These are phyloP conservation scores for Xylaria grammica DNA, from an alignment of 495 filamentous ascomycete genomes.

Conservation along the genomic window DNA sequence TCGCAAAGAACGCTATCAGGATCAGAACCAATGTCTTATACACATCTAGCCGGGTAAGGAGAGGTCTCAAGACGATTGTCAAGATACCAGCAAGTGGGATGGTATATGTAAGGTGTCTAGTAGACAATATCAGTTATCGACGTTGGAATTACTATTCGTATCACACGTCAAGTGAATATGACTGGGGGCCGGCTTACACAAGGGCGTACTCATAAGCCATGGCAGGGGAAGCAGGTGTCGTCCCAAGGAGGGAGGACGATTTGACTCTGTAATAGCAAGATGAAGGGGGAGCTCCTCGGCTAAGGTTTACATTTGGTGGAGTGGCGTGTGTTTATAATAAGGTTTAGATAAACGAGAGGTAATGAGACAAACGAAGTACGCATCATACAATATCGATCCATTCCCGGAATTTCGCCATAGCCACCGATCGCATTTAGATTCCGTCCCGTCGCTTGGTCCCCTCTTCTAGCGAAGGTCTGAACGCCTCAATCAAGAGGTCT, in stretches of 20 bases:
- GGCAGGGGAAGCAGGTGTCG: slow-evolving; percentile 19
- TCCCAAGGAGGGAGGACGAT: background rate
- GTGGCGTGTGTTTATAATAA: slow-evolving; percentile 12
- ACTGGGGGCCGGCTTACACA: slow-evolving; percentile 56
- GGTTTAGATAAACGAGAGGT: background rate
- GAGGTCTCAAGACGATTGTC: slow-evolving; percentile 60
- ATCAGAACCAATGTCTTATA: slow-evolving; percentile 64
- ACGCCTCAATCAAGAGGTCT: background rate
- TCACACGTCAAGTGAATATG: background rate
- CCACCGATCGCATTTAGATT: slow-evolving; percentile 5
- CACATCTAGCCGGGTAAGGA: slow-evolving; percentile 61
- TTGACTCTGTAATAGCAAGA: background rate
- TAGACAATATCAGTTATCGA: background rate
- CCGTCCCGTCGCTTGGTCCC: slow-evolving; percentile 2
- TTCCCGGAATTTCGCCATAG: background rate
- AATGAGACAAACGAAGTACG: background rate
- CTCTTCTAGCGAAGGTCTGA: background rate
- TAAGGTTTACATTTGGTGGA: slow-evolving; percentile 5
- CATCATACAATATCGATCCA: slow-evolving; percentile 12
- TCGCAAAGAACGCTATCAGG: slow-evolving; percentile 61
- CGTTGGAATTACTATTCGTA: background rate
- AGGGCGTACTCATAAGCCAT: slow-evolving; percentile 73
- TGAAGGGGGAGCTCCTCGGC: background rate
- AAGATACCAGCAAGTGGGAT: slow-evolving; percentile 64
- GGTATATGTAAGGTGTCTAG: slow-evolving; percentile 70